Base-by-base conservation (phyloP, 148 eudicot genomes). In the Pharnaceum exiguum region DNA sequence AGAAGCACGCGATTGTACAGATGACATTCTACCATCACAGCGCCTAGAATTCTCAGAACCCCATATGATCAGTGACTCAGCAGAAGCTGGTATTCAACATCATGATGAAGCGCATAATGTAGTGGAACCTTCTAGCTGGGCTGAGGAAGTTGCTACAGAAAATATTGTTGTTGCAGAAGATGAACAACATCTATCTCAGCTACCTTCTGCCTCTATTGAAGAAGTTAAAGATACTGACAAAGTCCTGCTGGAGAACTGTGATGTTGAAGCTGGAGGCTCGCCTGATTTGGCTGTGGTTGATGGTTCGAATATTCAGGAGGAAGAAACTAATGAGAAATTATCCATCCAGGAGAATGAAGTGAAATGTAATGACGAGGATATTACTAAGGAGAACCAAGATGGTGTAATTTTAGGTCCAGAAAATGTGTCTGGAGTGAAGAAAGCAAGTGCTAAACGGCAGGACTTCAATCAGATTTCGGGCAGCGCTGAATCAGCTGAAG, bases 141-240 rank as follows among this genome's bases (percentile, higher is more conserved):
- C 24, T 3, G 35, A 65, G 10, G 61, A 69, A 39, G 13, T 25
- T 40, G 67, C 73, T 58, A 58, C 36, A 16, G 47, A 28, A 19
- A 66, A 50, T 48, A 57, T 21, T 62, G 62, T 44, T 54, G 56
- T 24, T 30, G 75, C 72, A 71, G 76, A 31, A 30, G 68, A 51
- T 25, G 27, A 29, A 35, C 66, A 46, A 48, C 63, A 57, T 17
- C 1, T 32, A 12, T 11, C 18, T 43, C 45, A 31, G 52, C 39
- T 16, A 32, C 45, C 65, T 52, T n/a, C 40, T 36, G 37, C 31
- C 26, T 1, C 33, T 11, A 32, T 24, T 24, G 50, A 40, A 52
- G 70, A 74, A 55, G n/a, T 31, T 33, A 66, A 58, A 45, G 75
- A 62, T 26, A 32, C 30, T 31, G 71, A 54, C 15, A 35, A 54